Conservation (phyloP, 257 asterid genomes). For the Solanum infundibuliforme region DNA sequence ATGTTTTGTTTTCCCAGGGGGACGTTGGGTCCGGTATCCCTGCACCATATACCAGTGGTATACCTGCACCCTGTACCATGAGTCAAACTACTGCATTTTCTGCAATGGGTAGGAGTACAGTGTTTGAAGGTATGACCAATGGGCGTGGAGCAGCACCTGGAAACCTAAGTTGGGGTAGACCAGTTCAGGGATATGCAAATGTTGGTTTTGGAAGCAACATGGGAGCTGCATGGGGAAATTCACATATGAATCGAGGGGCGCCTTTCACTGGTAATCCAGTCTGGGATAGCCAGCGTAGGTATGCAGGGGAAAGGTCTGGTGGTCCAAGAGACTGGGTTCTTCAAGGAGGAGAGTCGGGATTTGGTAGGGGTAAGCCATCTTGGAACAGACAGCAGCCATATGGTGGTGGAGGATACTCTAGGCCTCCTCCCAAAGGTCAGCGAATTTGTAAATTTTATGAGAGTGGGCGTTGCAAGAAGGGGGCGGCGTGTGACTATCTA, state of each 20-base stretch:
- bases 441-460: conserved; percentile 84
- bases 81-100: conserved; percentile 28
- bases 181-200: conserved; percentile 48
- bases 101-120: conserved; percentile 14
- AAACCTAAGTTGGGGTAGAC: conserved; percentile 53
- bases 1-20: conserved; percentile 24
- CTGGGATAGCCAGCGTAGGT: conserved; percentile 70
- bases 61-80: conserved; percentile 18
- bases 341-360: conserved; percentile 51
- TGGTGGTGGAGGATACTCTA: conserved; percentile 50
- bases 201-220: conserved; percentile 38
- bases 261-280: conserved; percentile 28
- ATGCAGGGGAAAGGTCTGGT: conserved; percentile 48
- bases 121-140: conserved; percentile 34
- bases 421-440: conserved; percentile 62
- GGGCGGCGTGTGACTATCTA: conserved; percentile 77
- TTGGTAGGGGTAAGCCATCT: conserved; percentile 46
- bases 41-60: conserved; percentile 9
- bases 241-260: conserved; percentile 33
- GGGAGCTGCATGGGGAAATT: conserved; percentile 48
- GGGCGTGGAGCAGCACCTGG: conserved; percentile 59
- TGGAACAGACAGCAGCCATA: conserved; percentile 56
- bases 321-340: conserved; percentile 61
- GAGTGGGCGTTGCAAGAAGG: conserved; percentile 87
- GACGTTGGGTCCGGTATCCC: conserved; percentile 37